phyloP scores from a whole-genome alignment of 768 basidiomycete species.

The Aureoboletus auriporus region DNA sequence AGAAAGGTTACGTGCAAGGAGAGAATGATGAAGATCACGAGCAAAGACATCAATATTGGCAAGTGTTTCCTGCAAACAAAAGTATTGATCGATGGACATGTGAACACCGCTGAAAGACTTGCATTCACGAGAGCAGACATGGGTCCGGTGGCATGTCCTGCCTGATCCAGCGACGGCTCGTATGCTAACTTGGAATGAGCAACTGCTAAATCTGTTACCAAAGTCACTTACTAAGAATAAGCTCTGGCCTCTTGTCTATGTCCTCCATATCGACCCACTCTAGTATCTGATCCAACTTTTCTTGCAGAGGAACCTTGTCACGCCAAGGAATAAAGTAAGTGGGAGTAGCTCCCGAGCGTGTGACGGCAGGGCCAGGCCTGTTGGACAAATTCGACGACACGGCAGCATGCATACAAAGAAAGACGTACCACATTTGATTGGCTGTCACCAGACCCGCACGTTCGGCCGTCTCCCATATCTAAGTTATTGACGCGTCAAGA shows the following conservation, averaged over 20 bases:
- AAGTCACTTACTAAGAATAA: slow-evolving; percentile 58
- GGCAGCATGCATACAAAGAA: neutral
- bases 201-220: neutral
- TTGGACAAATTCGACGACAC: neutral
- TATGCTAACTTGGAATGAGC: slow-evolving; percentile 47
- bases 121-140: slow-evolving; percentile 69
- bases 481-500: neutral
- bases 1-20: slow-evolving; percentile 70
- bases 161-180: slow-evolving; percentile 84
- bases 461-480: slow-evolving; percentile 91
- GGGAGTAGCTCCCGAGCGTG: slow-evolving; percentile 57
- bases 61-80: slow-evolving; percentile 51
- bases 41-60: slow-evolving; percentile 70
- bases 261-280: slow-evolving; percentile 77
- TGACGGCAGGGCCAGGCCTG: slow-evolving; percentile 83
- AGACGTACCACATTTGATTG: slow-evolving; percentile 85
- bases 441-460: slow-evolving; percentile 72
- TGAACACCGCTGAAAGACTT: slow-evolving; percentile 18
- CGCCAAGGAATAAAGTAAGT: slow-evolving; percentile 81
- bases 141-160: slow-evolving; percentile 71
- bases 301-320: slow-evolving; percentile 49
- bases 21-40: slow-evolving; percentile 55
- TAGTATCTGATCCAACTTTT: slow-evolving; percentile 75
- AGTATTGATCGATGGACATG: slow-evolving; percentile 1
- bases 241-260: slow-evolving; percentile 64